Conservation (phyloP, 192 early-diverging fungal genomes). For the Spinellus fusiger region DNA sequence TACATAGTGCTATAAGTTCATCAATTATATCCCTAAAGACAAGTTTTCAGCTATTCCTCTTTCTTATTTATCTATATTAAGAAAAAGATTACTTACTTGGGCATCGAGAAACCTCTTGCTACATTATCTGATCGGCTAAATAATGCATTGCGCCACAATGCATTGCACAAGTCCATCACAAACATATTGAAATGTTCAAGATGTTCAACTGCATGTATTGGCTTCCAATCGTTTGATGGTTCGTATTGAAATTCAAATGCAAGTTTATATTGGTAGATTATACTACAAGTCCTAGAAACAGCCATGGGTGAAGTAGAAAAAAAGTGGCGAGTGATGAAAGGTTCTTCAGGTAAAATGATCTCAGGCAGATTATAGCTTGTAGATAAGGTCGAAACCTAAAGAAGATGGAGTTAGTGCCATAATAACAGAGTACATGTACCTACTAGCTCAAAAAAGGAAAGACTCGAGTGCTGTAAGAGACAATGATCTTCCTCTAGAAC, state of each 20-base stretch:
- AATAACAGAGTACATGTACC: background rate
- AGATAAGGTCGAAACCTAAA: constrained; percentile 15
- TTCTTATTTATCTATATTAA: constrained; percentile 2
- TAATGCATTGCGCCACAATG: constrained; percentile 39
- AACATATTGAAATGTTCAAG: constrained; percentile 47
- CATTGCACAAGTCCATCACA: constrained; percentile 48
- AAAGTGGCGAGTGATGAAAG: constrained; percentile 38
- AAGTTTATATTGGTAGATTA: constrained; percentile 35
- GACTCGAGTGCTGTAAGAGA: constrained; percentile 37
- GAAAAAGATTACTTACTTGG: constrained; percentile 33
- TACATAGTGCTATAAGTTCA: background rate
- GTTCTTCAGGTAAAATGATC: constrained; percentile 39
- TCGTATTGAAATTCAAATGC: constrained; percentile 37
- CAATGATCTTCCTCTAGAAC: constrained; percentile 36
- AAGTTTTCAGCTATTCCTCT: background rate
- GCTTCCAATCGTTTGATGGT: constrained; percentile 15
- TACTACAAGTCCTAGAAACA: constrained; percentile 41
- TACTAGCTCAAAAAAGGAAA: constrained; percentile 44
- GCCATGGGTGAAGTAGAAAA: constrained; percentile 41
- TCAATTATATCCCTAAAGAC: constrained; percentile 9
- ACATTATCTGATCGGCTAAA: constrained; percentile 37
- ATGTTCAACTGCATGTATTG: constrained; percentile 30
- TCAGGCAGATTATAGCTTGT: constrained; percentile 24
- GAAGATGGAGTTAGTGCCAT: background rate
- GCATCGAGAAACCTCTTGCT: constrained; percentile 30